A percentile compares a stretch with the other conserved stretches of the same genome.
Conservation (phyloP, 2,329 filamentous ascomycete species). For the Exophiala dermatitidis region DNA sequence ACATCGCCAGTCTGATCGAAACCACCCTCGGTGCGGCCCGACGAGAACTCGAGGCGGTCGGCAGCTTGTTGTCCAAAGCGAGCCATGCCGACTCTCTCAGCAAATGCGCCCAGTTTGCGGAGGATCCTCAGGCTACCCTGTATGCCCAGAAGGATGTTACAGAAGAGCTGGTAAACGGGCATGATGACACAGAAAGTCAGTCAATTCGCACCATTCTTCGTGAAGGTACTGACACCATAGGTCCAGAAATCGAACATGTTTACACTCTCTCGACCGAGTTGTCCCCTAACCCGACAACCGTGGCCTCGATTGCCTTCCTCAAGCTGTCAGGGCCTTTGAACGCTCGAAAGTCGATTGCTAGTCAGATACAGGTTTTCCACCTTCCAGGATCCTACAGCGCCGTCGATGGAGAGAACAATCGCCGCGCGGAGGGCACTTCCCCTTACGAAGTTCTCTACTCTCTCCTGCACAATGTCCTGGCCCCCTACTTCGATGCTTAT, state of each 20-base stretch:
- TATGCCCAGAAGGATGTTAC: conserved; percentile 77
- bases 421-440: conserved; percentile 67
- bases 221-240: conserved; percentile 26
- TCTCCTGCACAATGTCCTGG: conserved; percentile 80
- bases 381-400: conserved; percentile 63
- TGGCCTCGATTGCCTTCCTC: conserved; percentile 78
- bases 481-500: conserved; percentile 95
- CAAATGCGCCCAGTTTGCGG: conserved; percentile 81
- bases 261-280: conserved; percentile 81
- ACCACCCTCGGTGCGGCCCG: conserved; percentile 67
- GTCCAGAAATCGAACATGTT: conserved; percentile 46
- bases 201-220: conserved; percentile 3
- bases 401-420: conserved; percentile 26
- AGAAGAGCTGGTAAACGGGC: conserved; percentile 25
- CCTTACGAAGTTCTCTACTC: conserved; percentile 91
- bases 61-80: conserved; percentile 71
- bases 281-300: conserved; percentile 68
- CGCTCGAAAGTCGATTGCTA: conserved; percentile 68
- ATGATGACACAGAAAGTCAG: conserved; percentile 29
- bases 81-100: conserved; percentile 72
- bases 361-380: conserved; percentile 89
- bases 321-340: conserved; percentile 88
- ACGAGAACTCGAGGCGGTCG: conserved; percentile 69
- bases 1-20: conserved; percentile 63
- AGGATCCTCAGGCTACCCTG: conserved; percentile 72